Percentiles rank a stretch among this genome's conserved stretches.
Conservation (phyloP, 257 asterid species). For the Scutellaria baicalensis region DNA sequence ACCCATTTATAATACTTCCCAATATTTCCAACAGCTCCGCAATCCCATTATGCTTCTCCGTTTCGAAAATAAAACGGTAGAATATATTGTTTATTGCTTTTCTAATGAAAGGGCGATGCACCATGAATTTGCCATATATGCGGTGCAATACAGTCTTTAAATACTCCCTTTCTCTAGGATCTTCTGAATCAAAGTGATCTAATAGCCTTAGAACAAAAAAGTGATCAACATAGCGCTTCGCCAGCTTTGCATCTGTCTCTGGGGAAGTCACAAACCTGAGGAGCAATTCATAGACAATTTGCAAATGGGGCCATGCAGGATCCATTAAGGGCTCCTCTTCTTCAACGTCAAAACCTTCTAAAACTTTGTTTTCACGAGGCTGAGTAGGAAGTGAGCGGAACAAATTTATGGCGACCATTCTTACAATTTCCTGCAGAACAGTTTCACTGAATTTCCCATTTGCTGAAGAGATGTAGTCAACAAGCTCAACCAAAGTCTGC, state of each 20-base stretch:
- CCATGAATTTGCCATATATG: slow-evolving; percentile 94
- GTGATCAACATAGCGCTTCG: slow-evolving; percentile 85
- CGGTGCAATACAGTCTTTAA: slow-evolving; percentile 83
- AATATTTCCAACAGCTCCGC: slow-evolving; percentile 82
- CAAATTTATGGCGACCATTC: slow-evolving; percentile 67
- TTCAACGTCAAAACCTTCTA: slow-evolving; percentile 71
- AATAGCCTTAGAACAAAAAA: slow-evolving; percentile 60
- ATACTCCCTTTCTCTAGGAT: slow-evolving; percentile 94
- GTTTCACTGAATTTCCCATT: slow-evolving; percentile 64
- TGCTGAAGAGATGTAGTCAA: slow-evolving; percentile 65
- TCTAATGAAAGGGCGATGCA: slow-evolving; percentile 87
- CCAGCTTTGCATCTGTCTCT: slow-evolving; percentile 86
- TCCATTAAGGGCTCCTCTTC: slow-evolving; percentile 92
- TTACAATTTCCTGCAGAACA: slow-evolving; percentile 54
- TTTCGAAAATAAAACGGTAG: slow-evolving; percentile 75
- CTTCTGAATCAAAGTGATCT: slow-evolving; percentile 90
- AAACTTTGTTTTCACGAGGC: slow-evolving; percentile 59
- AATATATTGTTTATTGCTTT: slow-evolving; percentile 76
- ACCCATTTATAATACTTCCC: slow-evolving; percentile 93
- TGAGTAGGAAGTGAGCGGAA: slow-evolving; percentile 59
- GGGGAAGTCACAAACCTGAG: slow-evolving; percentile 82
- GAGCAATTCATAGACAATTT: slow-evolving; percentile 75
- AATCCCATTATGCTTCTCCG: slow-evolving; percentile 84
- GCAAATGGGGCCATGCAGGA: slow-evolving; percentile 90
- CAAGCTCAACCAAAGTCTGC: slow-evolving; percentile 82